Percentiles rank a stretch among this genome's conserved stretches.
Evolutionary conservation across 164 flowering plant species (phyloP).

Genomic region (Vitis vinifera): DNA sequence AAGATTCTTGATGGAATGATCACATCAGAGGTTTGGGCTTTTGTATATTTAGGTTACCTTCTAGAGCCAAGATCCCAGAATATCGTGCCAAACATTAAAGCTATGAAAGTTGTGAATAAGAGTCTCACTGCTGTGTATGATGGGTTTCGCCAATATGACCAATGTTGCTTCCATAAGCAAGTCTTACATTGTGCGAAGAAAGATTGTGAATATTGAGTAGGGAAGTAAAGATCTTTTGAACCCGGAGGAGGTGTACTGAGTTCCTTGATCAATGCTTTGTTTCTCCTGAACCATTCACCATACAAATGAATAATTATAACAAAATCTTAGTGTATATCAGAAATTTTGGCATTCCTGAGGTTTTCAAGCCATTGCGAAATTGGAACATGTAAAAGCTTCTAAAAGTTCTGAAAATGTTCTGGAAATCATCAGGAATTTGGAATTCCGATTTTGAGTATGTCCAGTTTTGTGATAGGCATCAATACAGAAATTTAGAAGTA

Average conservation of each 20-base stretch:
- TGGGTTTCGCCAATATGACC: constrained; percentile 52
- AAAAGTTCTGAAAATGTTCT: no score
- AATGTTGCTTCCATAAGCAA: constrained; percentile 48
- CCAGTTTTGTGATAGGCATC: no score
- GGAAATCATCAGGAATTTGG: no score
- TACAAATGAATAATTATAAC: not conserved
- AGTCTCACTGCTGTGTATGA: constrained; percentile 43
- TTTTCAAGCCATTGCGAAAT: no score
- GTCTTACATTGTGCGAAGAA: constrained; percentile 39
- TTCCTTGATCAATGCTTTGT: constrained; percentile 42
- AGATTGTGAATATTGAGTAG: constrained; percentile 41
- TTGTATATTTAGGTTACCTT: constrained; percentile 20
- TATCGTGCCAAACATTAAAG: constrained; percentile 39
- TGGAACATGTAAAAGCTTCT: no score
- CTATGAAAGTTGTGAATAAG: constrained; percentile 41
- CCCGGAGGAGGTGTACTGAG: constrained; percentile 37
- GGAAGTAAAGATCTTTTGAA: constrained; percentile 39
- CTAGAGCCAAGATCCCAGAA: constrained; percentile 45
- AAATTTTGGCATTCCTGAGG: no score
- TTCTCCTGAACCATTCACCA: constrained; percentile 31
- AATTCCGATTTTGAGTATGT: no score
- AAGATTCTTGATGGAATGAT: no score
- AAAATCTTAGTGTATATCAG: not conserved
- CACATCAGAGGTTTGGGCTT: not conserved
- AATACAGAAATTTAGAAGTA: no score